phyloP scores from a whole-genome alignment of 352 stramenopile species.

The Elongisporangium prolatum region DNA sequence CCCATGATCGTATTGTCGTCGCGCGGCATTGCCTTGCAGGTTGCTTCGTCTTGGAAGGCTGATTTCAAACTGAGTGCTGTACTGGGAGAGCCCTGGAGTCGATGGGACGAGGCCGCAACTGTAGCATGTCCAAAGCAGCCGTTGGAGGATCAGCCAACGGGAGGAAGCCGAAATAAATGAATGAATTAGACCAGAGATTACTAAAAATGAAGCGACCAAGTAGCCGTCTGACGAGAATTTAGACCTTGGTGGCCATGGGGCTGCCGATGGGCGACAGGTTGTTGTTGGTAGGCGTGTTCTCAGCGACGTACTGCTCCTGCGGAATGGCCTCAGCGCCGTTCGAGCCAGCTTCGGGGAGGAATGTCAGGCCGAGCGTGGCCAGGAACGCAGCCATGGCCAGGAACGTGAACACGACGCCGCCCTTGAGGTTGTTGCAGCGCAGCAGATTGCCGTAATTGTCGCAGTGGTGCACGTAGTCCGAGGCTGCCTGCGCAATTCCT shows the following conservation, averaged over 20 bases:
- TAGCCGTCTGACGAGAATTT: no score
- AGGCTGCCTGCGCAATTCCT: constrained; percentile 45
- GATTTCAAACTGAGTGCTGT: background rate
- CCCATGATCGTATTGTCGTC: constrained; percentile 15
- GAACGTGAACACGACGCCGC: constrained; percentile 49
- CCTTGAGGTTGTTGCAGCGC: constrained; percentile 45
- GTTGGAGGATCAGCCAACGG: background rate
- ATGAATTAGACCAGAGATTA: background rate
- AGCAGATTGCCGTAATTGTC: constrained; percentile 18
- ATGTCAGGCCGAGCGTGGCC: constrained; percentile 31
- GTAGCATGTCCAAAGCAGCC: background rate
- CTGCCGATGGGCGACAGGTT: constrained; percentile 18
- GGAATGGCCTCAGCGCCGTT: constrained; percentile 16
- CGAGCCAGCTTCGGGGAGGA: constrained; percentile 11
- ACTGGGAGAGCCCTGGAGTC: background rate
- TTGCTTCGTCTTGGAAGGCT: background rate
- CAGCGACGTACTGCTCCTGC: constrained; percentile 18
- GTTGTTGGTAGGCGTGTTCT: constrained; percentile 14
- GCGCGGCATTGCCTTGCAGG: background rate
- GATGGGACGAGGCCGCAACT: background rate
- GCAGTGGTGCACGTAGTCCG: constrained; percentile 42
- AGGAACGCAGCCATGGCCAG: constrained; percentile 29
- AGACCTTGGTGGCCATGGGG: constrained; percentile 12
- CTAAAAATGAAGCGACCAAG: background rate
- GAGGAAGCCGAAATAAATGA: background rate